These are phyloP conservation scores for Leishmania amazonensis DNA, from an alignment of 208 protist species.

Conservation along the genomic window DNA sequence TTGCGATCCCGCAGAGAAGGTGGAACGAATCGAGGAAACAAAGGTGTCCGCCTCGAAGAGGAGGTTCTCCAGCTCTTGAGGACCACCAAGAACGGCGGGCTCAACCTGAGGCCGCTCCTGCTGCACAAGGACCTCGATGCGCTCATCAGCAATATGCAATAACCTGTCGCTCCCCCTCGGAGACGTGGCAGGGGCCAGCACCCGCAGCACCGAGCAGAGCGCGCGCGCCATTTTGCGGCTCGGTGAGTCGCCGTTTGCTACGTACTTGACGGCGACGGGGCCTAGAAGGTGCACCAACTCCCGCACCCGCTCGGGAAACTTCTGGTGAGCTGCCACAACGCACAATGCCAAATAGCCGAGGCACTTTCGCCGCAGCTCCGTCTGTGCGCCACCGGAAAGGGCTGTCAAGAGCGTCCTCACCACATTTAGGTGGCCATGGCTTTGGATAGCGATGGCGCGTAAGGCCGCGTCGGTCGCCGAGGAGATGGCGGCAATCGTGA, in stretches of 20 bases:
- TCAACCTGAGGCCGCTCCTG: conserved; percentile 53
- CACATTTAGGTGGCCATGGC: conserved; percentile 47
- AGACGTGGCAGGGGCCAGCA: conserved; percentile 13
- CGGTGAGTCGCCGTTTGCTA: conserved; percentile 64
- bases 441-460: conserved; percentile 60
- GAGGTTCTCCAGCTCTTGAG: conserved; percentile 45
- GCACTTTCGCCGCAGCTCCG: conserved; percentile 80
- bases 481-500: conserved; percentile 85
- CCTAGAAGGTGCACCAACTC: conserved; percentile 18
- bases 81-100: conserved; percentile 33
- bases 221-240: conserved; percentile 84
- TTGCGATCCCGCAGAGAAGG: conserved; percentile 25
- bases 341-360: conserved; percentile 81
- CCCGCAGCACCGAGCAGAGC: conserved; percentile 66
- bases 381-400: conserved; percentile 64
- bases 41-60: conserved; percentile 64
- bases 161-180: conserved; percentile 7
- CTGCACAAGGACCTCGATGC: conserved; percentile 56
- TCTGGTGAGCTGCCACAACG: conserved; percentile 38
- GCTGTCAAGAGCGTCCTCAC: conserved; percentile 46
- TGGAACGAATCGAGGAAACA: conserved; percentile 49
- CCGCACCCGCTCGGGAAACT: conserved; percentile 11
- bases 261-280: conserved; percentile 47
- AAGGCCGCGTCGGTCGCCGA: conserved; percentile 65
- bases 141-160: conserved; percentile 42